Evolutionary conservation across 768 basidiomycete species (phyloP).

Genomic region (Multifurca ochricompacta): DNA sequence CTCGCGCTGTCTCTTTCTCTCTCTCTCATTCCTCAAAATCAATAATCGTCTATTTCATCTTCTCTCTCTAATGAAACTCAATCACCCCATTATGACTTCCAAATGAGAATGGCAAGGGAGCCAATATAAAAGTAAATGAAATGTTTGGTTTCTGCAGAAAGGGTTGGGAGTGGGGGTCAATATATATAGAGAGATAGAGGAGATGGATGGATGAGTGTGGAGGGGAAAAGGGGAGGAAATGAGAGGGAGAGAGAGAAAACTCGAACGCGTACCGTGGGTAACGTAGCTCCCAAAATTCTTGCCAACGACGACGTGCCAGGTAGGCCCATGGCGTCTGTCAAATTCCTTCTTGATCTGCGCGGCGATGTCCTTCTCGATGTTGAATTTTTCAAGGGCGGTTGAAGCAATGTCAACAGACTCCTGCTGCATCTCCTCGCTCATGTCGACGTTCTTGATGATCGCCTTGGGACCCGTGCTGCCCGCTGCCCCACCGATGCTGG

Average conservation of each 20-base stretch:
- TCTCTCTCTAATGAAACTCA: not conserved
- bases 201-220: not conserved
- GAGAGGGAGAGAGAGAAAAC: too few relatives aligned
- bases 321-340: constrained; percentile 84
- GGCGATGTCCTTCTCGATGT: constrained; percentile 97
- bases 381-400: constrained; percentile 81
- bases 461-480: constrained; percentile 54
- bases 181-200: constrained; percentile 6
- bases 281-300: constrained; percentile 99
- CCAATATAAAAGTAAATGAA: constrained; percentile 99
- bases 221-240: constrained; percentile 13
- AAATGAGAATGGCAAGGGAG: constrained; percentile 85
- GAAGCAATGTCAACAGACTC: constrained; percentile 85
- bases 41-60: not conserved
- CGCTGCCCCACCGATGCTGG: constrained; percentile 32
- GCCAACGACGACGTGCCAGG: constrained; percentile 98
- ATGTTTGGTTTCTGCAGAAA: constrained; percentile 90
- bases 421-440: constrained; percentile 95
- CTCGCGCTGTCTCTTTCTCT: not conserved
- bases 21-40: too few relatives aligned
- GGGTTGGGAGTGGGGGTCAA: too few relatives aligned
- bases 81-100: constrained; percentile 60
- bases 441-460: constrained; percentile 94
- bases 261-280: constrained; percentile 81
- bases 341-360: constrained; percentile 98